Evolutionary conservation across 495 filamentous ascomycete genomes (phyloP), one percentile per base, ranked within the genome.

Genomic region (Margaritispora aquatica): DNA sequence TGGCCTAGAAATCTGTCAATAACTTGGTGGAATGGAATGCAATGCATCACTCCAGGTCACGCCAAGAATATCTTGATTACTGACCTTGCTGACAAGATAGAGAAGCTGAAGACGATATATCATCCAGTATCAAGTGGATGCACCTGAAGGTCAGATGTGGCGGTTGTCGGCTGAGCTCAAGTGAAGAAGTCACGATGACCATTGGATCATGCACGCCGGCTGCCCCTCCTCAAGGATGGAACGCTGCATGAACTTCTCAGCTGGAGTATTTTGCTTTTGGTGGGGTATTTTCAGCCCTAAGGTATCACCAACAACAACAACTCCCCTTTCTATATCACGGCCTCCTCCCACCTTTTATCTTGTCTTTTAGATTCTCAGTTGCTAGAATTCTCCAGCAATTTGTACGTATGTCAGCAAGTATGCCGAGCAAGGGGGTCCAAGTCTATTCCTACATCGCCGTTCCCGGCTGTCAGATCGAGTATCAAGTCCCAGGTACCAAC

Each of bases 361-460:
- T 44, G 3, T n/a, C 38, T 15, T 44, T 17, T 15, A 8, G 10
- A 44, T n/a, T n/a, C 38, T 10, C 38, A 44, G 3, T 17, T 17
- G 19, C 38, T 10, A 15, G 3, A 9, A 8, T 17, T 5, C 5
- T 50, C 8, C 47, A 50, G 9, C 20, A n/a, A n/a, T n/a, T n/a
- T n/a, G n/a, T n/a, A n/a, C n/a, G n/a, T n/a, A n/a, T n/a, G 24
- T 23, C 24, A 50, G 5, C 27, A 11, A 74, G 50, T n/a, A 81
- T 79, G 78, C 78, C 76, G 0, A 77, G 74, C 67, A 81, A 81
- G 69, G 77, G 78, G 26, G 65, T 80, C 51, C 72, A 73, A 21
- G 66, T 64, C 17, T 78, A 71, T 65, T 69, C 75, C n/a, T 81
- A 78, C 70, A 75, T 78, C 52, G 68, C 71, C 11, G 74, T 75